These are phyloP conservation scores for Hydrangea macrophylla DNA, from an alignment of 148 eudicot genomes.

Conservation along the genomic window DNA sequence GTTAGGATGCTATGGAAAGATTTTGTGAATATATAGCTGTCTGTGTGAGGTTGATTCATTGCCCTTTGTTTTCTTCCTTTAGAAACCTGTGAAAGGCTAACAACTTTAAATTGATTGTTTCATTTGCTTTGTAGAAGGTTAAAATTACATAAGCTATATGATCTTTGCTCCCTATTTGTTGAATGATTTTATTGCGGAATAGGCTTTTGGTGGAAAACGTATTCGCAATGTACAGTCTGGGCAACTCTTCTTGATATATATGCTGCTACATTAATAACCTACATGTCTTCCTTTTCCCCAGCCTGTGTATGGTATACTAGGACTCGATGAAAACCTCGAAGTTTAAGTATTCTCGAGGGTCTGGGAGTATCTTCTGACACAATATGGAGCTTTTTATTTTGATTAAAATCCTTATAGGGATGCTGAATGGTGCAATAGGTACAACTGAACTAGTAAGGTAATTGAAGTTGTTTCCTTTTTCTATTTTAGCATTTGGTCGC, in stretches of 20 bases:
- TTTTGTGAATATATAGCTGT: too few relatives aligned
- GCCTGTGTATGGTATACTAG: too few relatives aligned
- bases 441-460: background rate
- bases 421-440: background rate
- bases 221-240: too few relatives aligned
- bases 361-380: background rate
- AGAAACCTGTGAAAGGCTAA: background rate
- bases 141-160: too few relatives aligned
- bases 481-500: background rate
- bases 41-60: background rate
- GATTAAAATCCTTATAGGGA: background rate
- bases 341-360: background rate
- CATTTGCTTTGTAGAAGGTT: too few relatives aligned
- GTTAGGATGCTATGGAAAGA: background rate
- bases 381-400: background rate
- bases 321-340: too few relatives aligned
- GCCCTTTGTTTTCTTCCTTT: background rate
- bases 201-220: too few relatives aligned
- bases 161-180: too few relatives aligned
- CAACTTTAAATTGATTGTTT: background rate
- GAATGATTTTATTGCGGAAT: too few relatives aligned
- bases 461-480: background rate
- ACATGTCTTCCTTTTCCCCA: too few relatives aligned
- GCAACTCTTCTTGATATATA: too few relatives aligned
- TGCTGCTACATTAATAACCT: too few relatives aligned